phyloP scores from a whole-genome alignment of 768 basidiomycete species.

The Podaxis carcinomalis region DNA sequence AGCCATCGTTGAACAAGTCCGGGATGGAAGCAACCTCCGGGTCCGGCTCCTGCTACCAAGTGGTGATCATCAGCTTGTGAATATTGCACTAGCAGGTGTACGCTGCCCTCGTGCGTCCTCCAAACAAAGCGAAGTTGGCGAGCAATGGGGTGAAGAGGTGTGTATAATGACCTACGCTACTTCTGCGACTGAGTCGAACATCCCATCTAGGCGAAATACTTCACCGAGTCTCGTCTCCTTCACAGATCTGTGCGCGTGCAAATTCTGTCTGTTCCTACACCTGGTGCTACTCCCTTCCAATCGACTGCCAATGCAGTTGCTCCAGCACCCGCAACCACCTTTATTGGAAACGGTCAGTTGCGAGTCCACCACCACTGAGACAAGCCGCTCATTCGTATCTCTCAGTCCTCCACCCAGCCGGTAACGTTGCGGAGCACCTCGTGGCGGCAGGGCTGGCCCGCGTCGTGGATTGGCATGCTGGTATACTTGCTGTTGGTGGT shows the following conservation, averaged over 20 bases:
- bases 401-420: constrained; percentile 82
- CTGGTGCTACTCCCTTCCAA: constrained; percentile 80
- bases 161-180: constrained; percentile 18
- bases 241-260: constrained; percentile 76
- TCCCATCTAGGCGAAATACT: constrained; percentile 74
- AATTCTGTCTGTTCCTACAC: constrained; percentile 75
- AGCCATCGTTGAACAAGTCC: constrained; percentile 93
- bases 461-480: constrained; percentile 97
- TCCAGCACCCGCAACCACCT: constrained; percentile 72
- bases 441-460: constrained; percentile 83
- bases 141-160: constrained; percentile 89
- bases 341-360: constrained; percentile 77
- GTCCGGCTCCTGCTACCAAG: constrained; percentile 85
- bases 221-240: constrained; percentile 84
- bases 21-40: constrained; percentile 88
- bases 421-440: constrained; percentile 90
- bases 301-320: constrained; percentile 43
- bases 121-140: constrained; percentile 73
- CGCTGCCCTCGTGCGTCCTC: constrained; percentile 67
- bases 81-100: constrained; percentile 80
- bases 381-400: constrained; percentile 6
- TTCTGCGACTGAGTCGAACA: constrained; percentile 9
- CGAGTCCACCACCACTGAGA: neutral
- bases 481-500: constrained; percentile 80
- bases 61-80: constrained; percentile 86